These are phyloP conservation scores for Phellinidium pouzarii DNA, from an alignment of 1,284 basidiomycete genomes.

Conservation along the genomic window DNA sequence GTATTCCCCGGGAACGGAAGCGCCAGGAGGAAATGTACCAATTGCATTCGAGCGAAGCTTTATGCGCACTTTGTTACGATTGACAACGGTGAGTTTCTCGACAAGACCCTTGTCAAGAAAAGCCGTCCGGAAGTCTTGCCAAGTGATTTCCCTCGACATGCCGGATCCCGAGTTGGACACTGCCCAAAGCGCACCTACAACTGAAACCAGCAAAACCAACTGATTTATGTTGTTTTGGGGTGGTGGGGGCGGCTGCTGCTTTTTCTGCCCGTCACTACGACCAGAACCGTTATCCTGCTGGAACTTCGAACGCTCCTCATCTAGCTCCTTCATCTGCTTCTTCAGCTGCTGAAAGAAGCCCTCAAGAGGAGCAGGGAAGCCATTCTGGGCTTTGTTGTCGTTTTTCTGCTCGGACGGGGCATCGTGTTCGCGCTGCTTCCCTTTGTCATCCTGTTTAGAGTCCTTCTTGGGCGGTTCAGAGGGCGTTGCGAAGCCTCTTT, in stretches of 20 bases:
- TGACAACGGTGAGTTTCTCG: slow-evolving; percentile 90
- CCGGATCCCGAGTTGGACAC: slow-evolving; percentile 55
- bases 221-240: slow-evolving; percentile 30
- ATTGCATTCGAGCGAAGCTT: slow-evolving; percentile 86
- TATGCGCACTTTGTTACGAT: slow-evolving; percentile 84
- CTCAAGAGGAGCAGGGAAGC: slow-evolving; percentile 38
- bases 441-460: slow-evolving; percentile 28
- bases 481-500: slow-evolving; percentile 39
- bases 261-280: slow-evolving; percentile 42
- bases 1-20: slow-evolving; percentile 58
- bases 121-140: slow-evolving; percentile 96
- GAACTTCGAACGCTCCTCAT: slow-evolving; percentile 28
- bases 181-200: slow-evolving; percentile 61
- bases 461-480: slow-evolving; percentile 28
- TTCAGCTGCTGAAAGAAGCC: slow-evolving; percentile 76
- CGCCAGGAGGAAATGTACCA: slow-evolving; percentile 60
- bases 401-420: slow-evolving; percentile 21
- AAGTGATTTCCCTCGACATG: slow-evolving; percentile 86
- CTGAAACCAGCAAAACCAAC: slow-evolving; percentile 51
- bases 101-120: slow-evolving; percentile 96
- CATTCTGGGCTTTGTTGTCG: slow-evolving; percentile 37
- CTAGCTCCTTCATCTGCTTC: slow-evolving; percentile 39
- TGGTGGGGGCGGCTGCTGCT: slow-evolving; percentile 24
- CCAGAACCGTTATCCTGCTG: slow-evolving; percentile 35
- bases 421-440: slow-evolving; percentile 35